Percentiles rank a stretch among this genome's conserved stretches.
These are phyloP conservation scores for Pythium brachiatum DNA, from an alignment of 352 stramenopile species.

Conservation along the genomic window DNA sequence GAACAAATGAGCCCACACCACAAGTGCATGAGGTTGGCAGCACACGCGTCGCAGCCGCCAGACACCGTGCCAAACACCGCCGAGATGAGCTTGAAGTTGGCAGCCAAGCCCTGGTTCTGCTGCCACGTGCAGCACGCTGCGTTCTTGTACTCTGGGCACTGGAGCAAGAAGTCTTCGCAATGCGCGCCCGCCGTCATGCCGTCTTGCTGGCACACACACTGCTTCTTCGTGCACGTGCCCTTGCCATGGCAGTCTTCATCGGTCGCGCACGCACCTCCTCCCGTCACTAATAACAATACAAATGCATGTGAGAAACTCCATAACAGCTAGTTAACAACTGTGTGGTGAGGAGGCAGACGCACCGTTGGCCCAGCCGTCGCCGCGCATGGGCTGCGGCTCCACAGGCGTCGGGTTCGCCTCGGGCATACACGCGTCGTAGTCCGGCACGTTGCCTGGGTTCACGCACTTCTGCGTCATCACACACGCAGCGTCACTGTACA, in stretches of 20 bases:
- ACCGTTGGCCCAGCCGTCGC: slow-evolving; percentile 45
- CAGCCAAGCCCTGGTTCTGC: slow-evolving; percentile 85
- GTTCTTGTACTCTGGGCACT: slow-evolving; percentile 84
- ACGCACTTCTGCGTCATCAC: slow-evolving; percentile 81
- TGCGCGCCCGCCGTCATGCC: slow-evolving; percentile 70
- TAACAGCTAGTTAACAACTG: too few relatives aligned
- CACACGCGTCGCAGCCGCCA: slow-evolving; percentile 78
- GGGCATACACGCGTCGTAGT: slow-evolving; percentile 74
- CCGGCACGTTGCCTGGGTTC: slow-evolving; percentile 63
- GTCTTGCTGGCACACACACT: slow-evolving; percentile 57
- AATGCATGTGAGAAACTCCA: too few relatives aligned
- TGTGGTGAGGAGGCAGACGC: too few relatives aligned
- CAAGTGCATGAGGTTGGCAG: slow-evolving; percentile 80
- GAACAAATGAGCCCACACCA: slow-evolving; percentile 88
- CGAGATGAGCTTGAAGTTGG: slow-evolving; percentile 82
- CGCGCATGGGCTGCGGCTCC: slow-evolving; percentile 31
- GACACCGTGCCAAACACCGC: slow-evolving; percentile 68
- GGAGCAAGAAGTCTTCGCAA: slow-evolving; percentile 69
- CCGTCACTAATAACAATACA: slow-evolving; percentile 39
- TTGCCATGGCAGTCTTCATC: slow-evolving; percentile 60
- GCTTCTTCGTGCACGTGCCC: slow-evolving; percentile 39
- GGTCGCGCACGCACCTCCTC: slow-evolving; percentile 50
- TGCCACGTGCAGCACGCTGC: slow-evolving; percentile 87
- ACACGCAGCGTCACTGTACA: slow-evolving; percentile 26
- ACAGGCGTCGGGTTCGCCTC: slow-evolving; percentile 39